Percentiles rank a stretch among this genome's conserved stretches.
These are phyloP conservation scores for Boeremia exigua DNA, from an alignment of 2,329 filamentous ascomycete species.

Conservation along the genomic window DNA sequence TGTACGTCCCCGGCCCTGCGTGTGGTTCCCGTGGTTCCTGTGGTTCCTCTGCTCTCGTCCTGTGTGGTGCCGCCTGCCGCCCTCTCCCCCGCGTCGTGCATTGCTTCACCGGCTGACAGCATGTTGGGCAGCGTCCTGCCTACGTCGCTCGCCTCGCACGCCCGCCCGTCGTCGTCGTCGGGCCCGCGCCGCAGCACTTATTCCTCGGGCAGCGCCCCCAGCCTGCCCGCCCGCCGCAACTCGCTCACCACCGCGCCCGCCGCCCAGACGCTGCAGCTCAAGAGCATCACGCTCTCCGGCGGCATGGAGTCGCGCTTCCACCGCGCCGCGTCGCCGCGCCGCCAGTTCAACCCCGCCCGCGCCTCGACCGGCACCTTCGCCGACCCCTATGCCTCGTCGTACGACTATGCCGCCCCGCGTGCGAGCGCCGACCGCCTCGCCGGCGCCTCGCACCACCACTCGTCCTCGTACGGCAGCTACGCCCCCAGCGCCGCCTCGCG, in stretches of 20 bases:
- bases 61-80: slow-evolving; percentile 11
- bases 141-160: slow-evolving; percentile 22
- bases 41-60: neutral
- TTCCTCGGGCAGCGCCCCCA: slow-evolving; percentile 27
- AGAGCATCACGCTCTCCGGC: slow-evolving; percentile 27
- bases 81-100: slow-evolving; percentile 9
- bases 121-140: slow-evolving; percentile 45
- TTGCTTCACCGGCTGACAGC: slow-evolving; percentile 32
- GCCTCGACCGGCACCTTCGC: slow-evolving; percentile 47
- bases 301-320: slow-evolving; percentile 46
- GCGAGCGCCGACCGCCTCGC: slow-evolving; percentile 43
- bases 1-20: slow-evolving; percentile 45
- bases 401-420: slow-evolving; percentile 32
- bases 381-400: slow-evolving; percentile 41
- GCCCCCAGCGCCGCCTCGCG: slow-evolving; percentile 38
- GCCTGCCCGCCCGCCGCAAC: slow-evolving; percentile 35
- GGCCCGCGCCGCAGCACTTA: slow-evolving; percentile 28
- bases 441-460: slow-evolving; percentile 29
- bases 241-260: slow-evolving; percentile 29
- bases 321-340: slow-evolving; percentile 45
- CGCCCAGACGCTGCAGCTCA: slow-evolving; percentile 30
- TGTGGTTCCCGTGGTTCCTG: slow-evolving; percentile 24
- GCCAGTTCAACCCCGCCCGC: slow-evolving; percentile 39
- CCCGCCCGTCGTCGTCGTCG: slow-evolving; percentile 15
- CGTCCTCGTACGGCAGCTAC: slow-evolving; percentile 27